Conservation (phyloP, 1,284 basidiomycete genomes). For the Microbotryum scabiosae region DNA sequence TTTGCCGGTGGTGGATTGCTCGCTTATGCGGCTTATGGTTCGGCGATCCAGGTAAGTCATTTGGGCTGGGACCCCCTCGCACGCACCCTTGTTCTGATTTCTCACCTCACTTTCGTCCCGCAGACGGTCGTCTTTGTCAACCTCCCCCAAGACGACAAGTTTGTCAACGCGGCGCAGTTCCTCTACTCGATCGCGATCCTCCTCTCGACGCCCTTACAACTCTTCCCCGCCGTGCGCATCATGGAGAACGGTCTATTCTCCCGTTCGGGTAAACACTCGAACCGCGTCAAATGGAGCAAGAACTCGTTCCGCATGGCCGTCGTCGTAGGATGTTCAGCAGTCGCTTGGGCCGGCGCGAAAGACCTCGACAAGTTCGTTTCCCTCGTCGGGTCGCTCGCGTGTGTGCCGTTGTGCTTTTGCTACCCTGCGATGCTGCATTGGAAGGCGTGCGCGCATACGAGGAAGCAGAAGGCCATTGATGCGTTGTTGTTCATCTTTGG, state of each 20-base stretch:
- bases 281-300: conserved; percentile 67
- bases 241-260: conserved; percentile 95
- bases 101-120: conserved; percentile 37
- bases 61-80: too few species aligned
- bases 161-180: conserved; percentile 73
- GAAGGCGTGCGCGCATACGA: conserved; percentile 68
- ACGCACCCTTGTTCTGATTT: too few species aligned
- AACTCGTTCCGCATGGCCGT: conserved; percentile 74
- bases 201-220: conserved; percentile 85
- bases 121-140: conserved; percentile 95
- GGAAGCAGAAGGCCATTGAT: conserved; percentile 62
- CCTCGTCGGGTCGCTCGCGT: conserved; percentile 87
- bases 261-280: conserved; percentile 63
- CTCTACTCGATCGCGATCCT: conserved; percentile 75
- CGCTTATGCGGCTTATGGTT: conserved; percentile 81
- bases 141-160: conserved; percentile 70
- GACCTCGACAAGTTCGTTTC: conserved; percentile 93
- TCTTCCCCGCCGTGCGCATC: conserved; percentile 95
- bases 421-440: conserved; percentile 65
- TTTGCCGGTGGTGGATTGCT: conserved; percentile 86
- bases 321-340: conserved; percentile 63
- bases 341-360: conserved; percentile 76
- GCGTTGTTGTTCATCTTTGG: conserved; percentile 76
- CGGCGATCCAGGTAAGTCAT: conserved; percentile 44
- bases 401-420: conserved; percentile 78